Conservation (phyloP, 108 stramenopile genomes). For the Skeletonema grethae region DNA sequence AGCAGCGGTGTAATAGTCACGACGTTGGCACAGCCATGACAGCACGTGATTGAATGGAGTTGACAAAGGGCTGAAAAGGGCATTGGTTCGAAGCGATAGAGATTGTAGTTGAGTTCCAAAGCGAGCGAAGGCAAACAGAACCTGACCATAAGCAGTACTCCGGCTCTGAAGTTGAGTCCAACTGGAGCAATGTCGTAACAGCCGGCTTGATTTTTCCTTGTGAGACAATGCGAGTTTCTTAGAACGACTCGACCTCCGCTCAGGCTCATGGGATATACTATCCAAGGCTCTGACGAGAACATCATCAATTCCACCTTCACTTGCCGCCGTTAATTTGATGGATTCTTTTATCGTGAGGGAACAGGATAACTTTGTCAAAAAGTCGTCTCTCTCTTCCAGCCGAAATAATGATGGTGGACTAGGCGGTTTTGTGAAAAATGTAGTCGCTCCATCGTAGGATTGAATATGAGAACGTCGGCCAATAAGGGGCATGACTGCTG, state of each 20-base stretch:
- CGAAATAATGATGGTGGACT: constrained; percentile 19
- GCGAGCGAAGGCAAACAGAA: constrained; percentile 25
- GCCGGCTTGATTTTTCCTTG: constrained; percentile 58
- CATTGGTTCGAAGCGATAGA: constrained; percentile 54
- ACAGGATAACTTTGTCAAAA: constrained; percentile 12
- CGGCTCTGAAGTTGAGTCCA: constrained; percentile 75
- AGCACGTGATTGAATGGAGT: constrained; percentile 78
- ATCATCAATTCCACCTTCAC: constrained; percentile 46
- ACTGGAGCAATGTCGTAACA: constrained; percentile 67
- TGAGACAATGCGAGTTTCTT: constrained; percentile 39
- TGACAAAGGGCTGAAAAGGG: constrained; percentile 54
- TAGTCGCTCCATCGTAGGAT: background rate
- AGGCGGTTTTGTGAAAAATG: background rate
- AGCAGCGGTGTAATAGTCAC: constrained; percentile 81
- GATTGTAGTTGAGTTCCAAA: constrained; percentile 24
- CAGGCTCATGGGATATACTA: constrained; percentile 43
- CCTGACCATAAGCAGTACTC: constrained; percentile 51
- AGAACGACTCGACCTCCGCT: constrained; percentile 14
- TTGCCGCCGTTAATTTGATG: constrained; percentile 24
- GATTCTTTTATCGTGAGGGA: constrained; percentile 35
- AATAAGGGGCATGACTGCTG: constrained; percentile 31
- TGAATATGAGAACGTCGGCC: constrained; percentile 11
- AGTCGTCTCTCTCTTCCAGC: constrained; percentile 11
- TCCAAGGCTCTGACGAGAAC: constrained; percentile 60
- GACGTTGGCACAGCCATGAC: constrained; percentile 67